These are phyloP conservation scores for Trichoderma asperellum DNA, from an alignment of 2,329 filamentous ascomycete species.

Conservation along the genomic window DNA sequence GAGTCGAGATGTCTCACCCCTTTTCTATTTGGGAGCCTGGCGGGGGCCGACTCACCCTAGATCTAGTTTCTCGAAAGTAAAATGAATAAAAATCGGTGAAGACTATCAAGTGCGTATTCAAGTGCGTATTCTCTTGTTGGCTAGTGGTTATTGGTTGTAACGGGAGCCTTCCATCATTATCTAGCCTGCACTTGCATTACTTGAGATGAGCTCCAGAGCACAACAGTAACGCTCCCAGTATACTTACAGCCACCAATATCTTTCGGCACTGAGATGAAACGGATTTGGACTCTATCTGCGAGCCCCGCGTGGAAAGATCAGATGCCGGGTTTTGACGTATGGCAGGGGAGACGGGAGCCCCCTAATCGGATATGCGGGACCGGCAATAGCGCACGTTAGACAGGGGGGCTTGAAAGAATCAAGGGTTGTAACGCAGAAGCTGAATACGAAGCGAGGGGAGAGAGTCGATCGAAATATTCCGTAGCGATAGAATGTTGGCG, in stretches of 20 bases:
- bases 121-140: background rate
- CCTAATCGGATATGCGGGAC: constrained; percentile 19
- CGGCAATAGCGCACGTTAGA: background rate
- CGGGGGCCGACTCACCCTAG: background rate
- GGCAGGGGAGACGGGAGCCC: background rate
- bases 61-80: background rate
- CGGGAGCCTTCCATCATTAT: background rate
- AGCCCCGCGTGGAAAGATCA: background rate
- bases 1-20: constrained; percentile 48
- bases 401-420: background rate
- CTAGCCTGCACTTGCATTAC: background rate
- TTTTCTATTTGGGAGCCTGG: background rate
- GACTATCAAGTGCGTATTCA: background rate
- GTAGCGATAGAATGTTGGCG: background rate
- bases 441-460: constrained; percentile 13
- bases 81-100: background rate
- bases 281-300: background rate
- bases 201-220: background rate
- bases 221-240: background rate
- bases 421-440: constrained; percentile 1
- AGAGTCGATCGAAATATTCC: constrained; percentile 21
- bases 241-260: background rate
- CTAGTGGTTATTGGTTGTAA: background rate
- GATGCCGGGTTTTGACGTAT: background rate
- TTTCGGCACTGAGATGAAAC: background rate